Conservation (phyloP, 2,329 filamentous ascomycete genomes). For the Penicillium sp. region DNA sequence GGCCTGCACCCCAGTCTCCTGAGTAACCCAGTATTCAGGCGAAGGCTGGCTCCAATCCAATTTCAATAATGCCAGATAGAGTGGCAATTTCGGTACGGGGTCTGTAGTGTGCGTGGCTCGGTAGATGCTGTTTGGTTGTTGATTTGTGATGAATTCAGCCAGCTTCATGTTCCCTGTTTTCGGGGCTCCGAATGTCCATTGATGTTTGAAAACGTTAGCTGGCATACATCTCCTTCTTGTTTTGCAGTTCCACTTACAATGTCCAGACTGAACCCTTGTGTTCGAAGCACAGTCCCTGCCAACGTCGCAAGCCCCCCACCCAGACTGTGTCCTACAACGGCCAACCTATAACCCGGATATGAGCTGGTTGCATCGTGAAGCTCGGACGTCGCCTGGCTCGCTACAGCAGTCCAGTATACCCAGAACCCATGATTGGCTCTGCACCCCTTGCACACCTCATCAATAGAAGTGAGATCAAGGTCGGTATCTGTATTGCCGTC, state of each 20-base stretch:
- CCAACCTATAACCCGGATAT: not conserved
- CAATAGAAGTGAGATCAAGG: not conserved
- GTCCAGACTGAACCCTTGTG: not conserved
- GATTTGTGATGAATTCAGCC: constrained; percentile 2
- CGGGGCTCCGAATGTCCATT: constrained; percentile 2
- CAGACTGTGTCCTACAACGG: not conserved
- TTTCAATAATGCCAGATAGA: not conserved
- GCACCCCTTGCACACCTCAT: not conserved
- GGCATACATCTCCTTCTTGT: not conserved
- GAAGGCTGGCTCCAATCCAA: constrained; percentile 3
- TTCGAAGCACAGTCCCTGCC: not conserved
- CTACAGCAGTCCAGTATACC: not conserved
- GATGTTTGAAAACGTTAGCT: not conserved
- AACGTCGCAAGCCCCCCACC: not conserved
- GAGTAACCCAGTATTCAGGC: constrained; percentile 3
- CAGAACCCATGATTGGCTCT: not conserved
- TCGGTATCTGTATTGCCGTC: not conserved
- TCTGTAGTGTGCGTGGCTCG: constrained; percentile 1
- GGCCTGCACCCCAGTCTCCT: not conserved
- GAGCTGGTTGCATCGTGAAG: not conserved
- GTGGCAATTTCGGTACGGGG: not conserved
- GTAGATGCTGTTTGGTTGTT: not conserved
- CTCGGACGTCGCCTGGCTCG: not conserved
- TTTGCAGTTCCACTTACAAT: not conserved
- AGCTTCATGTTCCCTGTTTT: constrained; percentile 1